phyloP scores from a whole-genome alignment of 2,329 filamentous ascomycete genomes.

The Epichloe elymi region DNA sequence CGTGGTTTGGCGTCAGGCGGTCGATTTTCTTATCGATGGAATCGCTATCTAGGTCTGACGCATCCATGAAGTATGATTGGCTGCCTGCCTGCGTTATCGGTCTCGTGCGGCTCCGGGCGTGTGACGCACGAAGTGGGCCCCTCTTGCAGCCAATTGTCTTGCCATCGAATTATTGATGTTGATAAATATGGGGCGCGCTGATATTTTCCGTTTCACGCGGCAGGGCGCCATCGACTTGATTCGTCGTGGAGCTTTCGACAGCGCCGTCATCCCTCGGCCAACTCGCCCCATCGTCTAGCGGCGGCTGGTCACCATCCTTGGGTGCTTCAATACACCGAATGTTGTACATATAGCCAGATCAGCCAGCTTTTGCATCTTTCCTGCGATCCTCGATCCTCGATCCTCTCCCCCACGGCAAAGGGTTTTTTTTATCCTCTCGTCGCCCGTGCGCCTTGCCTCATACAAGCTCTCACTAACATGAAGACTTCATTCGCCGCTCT shows the following conservation, averaged over 20 bases:
- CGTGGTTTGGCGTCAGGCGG: background rate
- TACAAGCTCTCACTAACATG: slow-evolving; percentile 13
- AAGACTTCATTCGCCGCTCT: slow-evolving; percentile 18
- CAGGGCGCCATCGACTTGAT: no score
- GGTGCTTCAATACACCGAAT: background rate
- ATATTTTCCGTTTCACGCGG: no score
- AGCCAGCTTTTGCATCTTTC: background rate
- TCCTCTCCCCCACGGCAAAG: background rate
- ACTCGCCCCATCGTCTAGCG: background rate
- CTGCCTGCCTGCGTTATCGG: slow-evolving; percentile 4
- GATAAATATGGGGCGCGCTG: no score
- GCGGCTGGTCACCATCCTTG: no score
- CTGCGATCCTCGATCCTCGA: background rate
- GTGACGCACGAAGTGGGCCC: slow-evolving; percentile 3
- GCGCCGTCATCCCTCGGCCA: no score
- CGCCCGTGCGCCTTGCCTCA: background rate
- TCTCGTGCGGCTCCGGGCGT: slow-evolving; percentile 4
- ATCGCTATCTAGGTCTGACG: background rate
- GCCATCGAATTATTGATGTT: no score
- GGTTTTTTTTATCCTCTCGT: background rate
- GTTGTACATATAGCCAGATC: background rate
- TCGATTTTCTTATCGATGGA: slow-evolving; percentile 4
- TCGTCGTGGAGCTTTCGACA: no score
- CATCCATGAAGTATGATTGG: slow-evolving; percentile 4
- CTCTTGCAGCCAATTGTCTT: no score